Evolutionary conservation across 805 yeast genomes (phyloP), one percentile per base, ranked within the genome.

Genomic region (Cyberlindnera maritima): DNA sequence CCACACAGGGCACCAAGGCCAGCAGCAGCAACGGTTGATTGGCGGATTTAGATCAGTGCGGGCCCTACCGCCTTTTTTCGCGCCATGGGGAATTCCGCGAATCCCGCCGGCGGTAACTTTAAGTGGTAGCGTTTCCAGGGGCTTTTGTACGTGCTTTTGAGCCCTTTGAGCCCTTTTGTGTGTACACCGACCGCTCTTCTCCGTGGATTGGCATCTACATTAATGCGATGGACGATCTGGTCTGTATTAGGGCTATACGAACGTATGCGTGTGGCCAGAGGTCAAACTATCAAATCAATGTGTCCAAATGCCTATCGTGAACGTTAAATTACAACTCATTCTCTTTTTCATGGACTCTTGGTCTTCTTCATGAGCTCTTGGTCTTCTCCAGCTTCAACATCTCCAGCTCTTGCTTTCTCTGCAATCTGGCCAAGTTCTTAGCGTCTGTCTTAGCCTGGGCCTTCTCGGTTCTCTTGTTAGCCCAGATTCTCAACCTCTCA

Each of bases 401-500:
- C 23, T 56, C 56, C 39, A 49, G 48, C 20, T 42, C 48, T 35
- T 52, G 49, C 18, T 36, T 38, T 36, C 28, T 48, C 33, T 43
- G 36, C 14, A 75, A 54, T 52, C 66, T 67, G 37, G 58, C 65
- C 57, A 76, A 59, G 54, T 71, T 71, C 47, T 55, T 65, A 29
- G 67, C 69, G 50, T 77, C 80, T 50, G 76, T 64, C 44, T 60
- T 56, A 3, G 77, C 75, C 56, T 77, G 81, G 11, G 67, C 65
- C 35, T 55, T 56, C 39, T 77, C 83, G 48, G 77, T 69, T 44
- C 72, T 66, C 41, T 59, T 64, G 54, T 82, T 81, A 41, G 80
- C 80, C 81, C 83, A 77, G n/a, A 65, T 53, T 53, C 88, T 70
- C 52, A 83, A 61, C 21, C 69, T 64, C 54, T 79, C 83, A 12